Conservation (phyloP, 352 stramenopile genomes). For the Pythium scleroteichum region DNA sequence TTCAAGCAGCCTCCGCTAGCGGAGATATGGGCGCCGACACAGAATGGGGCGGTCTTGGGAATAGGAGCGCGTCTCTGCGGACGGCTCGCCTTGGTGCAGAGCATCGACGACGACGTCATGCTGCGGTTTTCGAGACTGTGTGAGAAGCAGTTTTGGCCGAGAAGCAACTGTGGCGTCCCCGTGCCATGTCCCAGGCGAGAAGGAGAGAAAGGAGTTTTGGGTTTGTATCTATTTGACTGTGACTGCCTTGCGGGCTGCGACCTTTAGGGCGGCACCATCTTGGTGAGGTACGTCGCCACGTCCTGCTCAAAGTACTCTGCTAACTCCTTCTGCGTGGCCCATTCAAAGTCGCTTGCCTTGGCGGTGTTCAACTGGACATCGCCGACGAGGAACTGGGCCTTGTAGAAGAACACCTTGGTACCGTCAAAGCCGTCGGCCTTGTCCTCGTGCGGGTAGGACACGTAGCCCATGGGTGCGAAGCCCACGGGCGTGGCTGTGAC, state of each 20-base stretch:
- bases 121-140: background rate
- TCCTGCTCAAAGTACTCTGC: conserved; percentile 72
- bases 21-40: conserved; percentile 44
- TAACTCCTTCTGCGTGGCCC: conserved; percentile 77
- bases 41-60: no score
- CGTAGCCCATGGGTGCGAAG: conserved; percentile 77
- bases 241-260: background rate
- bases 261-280: conserved; percentile 72
- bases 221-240: conserved; percentile 16
- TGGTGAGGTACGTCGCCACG: conserved; percentile 69
- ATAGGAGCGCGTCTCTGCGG: no score
- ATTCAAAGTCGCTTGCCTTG: conserved; percentile 76
- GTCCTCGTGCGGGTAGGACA: conserved; percentile 67
- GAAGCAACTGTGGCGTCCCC: background rate
- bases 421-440: conserved; percentile 48
- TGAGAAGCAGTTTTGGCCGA: background rate
- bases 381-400: conserved; percentile 64
- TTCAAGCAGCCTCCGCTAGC: conserved; percentile 32
- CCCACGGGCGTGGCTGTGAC: conserved; percentile 58
- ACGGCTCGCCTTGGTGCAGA: no score
- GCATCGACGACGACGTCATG: no score
- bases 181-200: background rate
- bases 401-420: conserved; percentile 90
- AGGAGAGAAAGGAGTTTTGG: background rate
- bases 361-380: conserved; percentile 59